Base-by-base conservation (phyloP, 495 filamentous ascomycete genomes). In the Emericellopsis terricola region DNA sequence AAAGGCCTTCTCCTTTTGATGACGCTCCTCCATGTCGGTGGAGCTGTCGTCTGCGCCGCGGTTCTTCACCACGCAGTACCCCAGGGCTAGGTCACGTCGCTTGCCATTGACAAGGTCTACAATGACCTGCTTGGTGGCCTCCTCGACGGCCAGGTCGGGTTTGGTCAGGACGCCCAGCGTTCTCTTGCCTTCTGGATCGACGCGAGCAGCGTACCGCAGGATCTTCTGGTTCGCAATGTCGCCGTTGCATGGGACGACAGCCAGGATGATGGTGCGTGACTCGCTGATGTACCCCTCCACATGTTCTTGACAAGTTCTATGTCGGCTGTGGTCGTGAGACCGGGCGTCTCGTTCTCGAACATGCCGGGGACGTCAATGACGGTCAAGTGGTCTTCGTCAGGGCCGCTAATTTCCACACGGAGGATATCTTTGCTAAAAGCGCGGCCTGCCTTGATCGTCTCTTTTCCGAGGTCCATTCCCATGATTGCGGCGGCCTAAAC, bases 361-460 rank as follows among this genome's bases (percentile, higher is more conserved):
- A 71, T 65, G 0, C 71, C 67, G 9, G 69, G 69, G 3, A 74
- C 55, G 42, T 76, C 67, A 29, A 73, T 64, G 0, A 76, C 51
- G 32, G 47, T 70, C 1, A 76, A 45, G 39, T 74, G 57, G 9
- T 41, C 33, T 65, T 48, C 34, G 29, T 32, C 1, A 64, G 65
- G 33, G 2, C 69, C 65, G 18, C 32, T 38, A 1, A 74, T 59
- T 36, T 72, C 62, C 5, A 74, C 47, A 3, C 48, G 51, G 4
- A 74, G 48, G 7, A 73, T 43, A 42, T 68, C 54, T 1, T 55
- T 41, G 0, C 56, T 58, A 36, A 72, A 73, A 0, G 57, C 38
- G 4, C 31, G 31, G 23, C 20, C 15, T 16, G 3, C 26, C 8
- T 20, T 26, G 15, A 15, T 28, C 10, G 28, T 27, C 15, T 20